Conservation (phyloP, 768 basidiomycete genomes). For the Xerocomellus amylosporus region DNA sequence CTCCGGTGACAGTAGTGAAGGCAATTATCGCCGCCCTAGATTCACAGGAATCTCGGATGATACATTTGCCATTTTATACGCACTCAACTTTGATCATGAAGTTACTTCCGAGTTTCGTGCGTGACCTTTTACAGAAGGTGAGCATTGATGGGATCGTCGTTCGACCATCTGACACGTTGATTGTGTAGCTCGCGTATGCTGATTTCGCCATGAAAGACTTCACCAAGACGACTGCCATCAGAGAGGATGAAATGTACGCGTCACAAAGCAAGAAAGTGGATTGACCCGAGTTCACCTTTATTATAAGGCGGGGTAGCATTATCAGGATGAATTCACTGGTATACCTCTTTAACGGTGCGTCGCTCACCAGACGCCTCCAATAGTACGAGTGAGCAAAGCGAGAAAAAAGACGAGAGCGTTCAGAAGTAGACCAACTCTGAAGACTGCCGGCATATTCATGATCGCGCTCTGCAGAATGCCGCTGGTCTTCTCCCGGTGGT, state of each 20-base stretch:
- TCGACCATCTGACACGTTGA: conserved; percentile 8
- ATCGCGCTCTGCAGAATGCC: not conserved
- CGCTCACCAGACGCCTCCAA: not conserved
- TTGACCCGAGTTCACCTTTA: conserved; percentile 1
- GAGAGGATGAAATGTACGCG: conserved; percentile 48
- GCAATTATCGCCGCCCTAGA: conserved; percentile 79
- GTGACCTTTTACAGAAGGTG: conserved; percentile 79
- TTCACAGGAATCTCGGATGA: conserved; percentile 67
- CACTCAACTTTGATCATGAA: conserved; percentile 55
- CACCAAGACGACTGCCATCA: conserved; percentile 57
- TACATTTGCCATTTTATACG: conserved; percentile 72
- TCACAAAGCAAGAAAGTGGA: conserved; percentile 9
- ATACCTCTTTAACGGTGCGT: not conserved
- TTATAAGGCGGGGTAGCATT: not conserved
- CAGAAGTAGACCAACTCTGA: not conserved
- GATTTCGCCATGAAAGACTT: conserved; percentile 72
- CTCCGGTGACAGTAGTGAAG: conserved; percentile 75
- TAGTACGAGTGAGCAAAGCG: not conserved
- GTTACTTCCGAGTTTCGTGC: conserved; percentile 65
- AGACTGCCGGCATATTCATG: not conserved
- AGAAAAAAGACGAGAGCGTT: not conserved
- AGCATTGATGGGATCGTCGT: conserved; percentile 10
- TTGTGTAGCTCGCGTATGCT: conserved; percentile 56
- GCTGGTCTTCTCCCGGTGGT: not conserved
- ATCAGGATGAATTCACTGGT: not conserved